phyloP scores from a whole-genome alignment of 2,329 filamentous ascomycete genomes.

The Alternaria consortialis region DNA sequence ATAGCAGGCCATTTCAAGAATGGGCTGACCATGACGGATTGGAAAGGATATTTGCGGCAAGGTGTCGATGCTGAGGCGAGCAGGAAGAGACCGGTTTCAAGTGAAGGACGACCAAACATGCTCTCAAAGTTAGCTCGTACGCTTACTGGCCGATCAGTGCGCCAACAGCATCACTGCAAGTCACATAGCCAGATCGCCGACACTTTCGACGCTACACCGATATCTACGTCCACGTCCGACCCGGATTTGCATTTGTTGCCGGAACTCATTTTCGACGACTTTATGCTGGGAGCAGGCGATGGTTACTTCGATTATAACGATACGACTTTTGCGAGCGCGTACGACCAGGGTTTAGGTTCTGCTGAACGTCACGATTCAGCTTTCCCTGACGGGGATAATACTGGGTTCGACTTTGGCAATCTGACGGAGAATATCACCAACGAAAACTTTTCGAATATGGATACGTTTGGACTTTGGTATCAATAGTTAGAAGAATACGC shows the following conservation, averaged over 20 bases:
- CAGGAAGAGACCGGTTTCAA: slow-evolving; percentile 9
- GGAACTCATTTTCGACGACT: background rate
- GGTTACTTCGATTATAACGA: background rate
- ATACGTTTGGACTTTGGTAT: background rate
- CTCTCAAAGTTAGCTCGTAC: slow-evolving; percentile 11
- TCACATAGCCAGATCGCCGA: background rate
- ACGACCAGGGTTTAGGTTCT: background rate
- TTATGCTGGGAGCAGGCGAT: background rate
- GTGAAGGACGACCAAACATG: slow-evolving; percentile 6
- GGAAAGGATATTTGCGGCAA: slow-evolving; percentile 17
- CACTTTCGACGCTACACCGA: background rate
- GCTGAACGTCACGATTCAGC: background rate
- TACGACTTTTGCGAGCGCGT: background rate
- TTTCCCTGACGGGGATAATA: background rate
- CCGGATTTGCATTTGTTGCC: background rate
- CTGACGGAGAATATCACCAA: background rate
- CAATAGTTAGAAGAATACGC: background rate
- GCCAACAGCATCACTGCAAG: background rate
- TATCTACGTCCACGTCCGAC: background rate
- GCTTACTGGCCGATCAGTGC: background rate
- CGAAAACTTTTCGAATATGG: background rate
- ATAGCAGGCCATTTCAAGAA: slow-evolving; percentile 47
- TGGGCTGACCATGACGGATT: slow-evolving; percentile 41
- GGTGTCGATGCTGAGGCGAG: background rate
- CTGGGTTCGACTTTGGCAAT: background rate